Evolutionary conservation across 805 yeast genomes (phyloP).

Genomic region (Hanseniaspora singularis): DNA sequence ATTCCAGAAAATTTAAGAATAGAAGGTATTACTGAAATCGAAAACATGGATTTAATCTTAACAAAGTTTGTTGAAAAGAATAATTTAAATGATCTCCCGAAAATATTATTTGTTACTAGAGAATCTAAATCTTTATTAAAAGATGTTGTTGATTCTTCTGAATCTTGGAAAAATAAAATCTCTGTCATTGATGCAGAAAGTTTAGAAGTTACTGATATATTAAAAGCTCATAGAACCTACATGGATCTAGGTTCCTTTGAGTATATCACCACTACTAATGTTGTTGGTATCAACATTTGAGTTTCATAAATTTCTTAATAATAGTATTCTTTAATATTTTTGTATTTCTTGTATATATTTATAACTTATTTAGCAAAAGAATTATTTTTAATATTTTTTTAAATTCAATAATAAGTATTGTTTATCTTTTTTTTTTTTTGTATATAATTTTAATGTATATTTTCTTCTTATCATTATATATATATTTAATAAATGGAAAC

Average conservation of each 20-base stretch:
- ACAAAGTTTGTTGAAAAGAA: slow-evolving; percentile 40
- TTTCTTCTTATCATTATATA: too few species aligned
- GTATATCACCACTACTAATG: slow-evolving; percentile 36
- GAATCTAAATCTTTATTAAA: slow-evolving; percentile 22
- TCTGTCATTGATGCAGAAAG: slow-evolving; percentile 64
- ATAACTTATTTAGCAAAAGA: too few species aligned
- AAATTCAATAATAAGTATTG: too few species aligned
- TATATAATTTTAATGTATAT: too few species aligned
- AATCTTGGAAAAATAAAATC: slow-evolving; percentile 27
- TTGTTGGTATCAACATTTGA: slow-evolving; percentile 5
- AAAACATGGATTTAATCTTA: slow-evolving; percentile 28
- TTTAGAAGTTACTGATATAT: slow-evolving; percentile 69
- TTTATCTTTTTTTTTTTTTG: too few species aligned
- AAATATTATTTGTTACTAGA: slow-evolving; percentile 57
- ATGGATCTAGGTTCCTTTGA: slow-evolving; percentile 64
- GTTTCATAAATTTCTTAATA: too few species aligned
- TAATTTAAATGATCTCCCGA: slow-evolving; percentile 36
- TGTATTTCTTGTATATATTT: neutral
- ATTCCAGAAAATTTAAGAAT: slow-evolving; percentile 1
- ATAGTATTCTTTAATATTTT: neutral
- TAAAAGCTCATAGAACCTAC: slow-evolving; percentile 64
- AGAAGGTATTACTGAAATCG: slow-evolving; percentile 23
- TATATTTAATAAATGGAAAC: too few species aligned
- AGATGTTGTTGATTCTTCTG: neutral
- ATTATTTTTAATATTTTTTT: too few species aligned